A percentile compares a stretch with the other conserved stretches of the same genome.
Evolutionary conservation across 371 early-diverging fungal species (phyloP).

Genomic region (Thermomucor indicae-seudaticae): DNA sequence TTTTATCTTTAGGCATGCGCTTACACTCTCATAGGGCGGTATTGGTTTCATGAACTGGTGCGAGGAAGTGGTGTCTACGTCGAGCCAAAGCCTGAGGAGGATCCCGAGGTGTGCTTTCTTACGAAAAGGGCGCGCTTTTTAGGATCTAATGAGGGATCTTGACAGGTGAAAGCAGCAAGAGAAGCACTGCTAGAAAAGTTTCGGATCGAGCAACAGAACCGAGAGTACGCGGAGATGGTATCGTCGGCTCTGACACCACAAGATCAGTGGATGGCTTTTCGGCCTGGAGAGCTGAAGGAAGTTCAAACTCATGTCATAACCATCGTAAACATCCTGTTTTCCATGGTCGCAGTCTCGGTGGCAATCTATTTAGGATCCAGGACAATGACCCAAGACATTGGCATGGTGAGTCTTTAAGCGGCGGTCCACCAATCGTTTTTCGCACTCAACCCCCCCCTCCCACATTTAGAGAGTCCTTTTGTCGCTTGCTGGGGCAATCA

Average conservation of each 20-base stretch:
- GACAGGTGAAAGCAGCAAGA: constrained; percentile 5
- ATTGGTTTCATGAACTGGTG: constrained; percentile 35
- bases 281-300: constrained; percentile 44
- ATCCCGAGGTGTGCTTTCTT: constrained; percentile 11
- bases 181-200: constrained; percentile 28
- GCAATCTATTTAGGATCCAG: constrained; percentile 54
- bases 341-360: constrained; percentile 59
- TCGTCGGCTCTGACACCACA: constrained; percentile 23
- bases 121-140: background rate
- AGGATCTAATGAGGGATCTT: background rate
- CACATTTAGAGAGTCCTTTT: constrained; percentile 50
- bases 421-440: too few species aligned
- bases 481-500: constrained; percentile 42
- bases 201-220: constrained; percentile 23
- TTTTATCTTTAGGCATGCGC: background rate
- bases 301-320: constrained; percentile 48
- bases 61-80: constrained; percentile 23
- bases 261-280: constrained; percentile 26
- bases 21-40: constrained; percentile 1
- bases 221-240: constrained; percentile 32
- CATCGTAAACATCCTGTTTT: constrained; percentile 61
- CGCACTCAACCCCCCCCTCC: too few species aligned
- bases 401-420: constrained; percentile 39
- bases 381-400: constrained; percentile 50
- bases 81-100: constrained; percentile 20